phyloP scores from a whole-genome alignment of 257 asterid genomes.

The Nicotiana paniculata region DNA sequence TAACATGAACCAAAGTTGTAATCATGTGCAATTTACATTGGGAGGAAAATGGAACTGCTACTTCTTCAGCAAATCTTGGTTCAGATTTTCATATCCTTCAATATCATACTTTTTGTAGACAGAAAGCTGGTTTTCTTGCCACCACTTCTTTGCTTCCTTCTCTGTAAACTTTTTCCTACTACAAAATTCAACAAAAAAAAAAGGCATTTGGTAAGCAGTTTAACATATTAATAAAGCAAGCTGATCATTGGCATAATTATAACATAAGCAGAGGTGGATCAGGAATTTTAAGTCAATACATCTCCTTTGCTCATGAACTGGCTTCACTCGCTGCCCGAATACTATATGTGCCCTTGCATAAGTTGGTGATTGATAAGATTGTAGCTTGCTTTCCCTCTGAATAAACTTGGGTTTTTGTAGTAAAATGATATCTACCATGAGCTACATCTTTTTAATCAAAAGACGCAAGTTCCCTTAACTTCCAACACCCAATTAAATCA shows the following conservation, averaged over 20 bases:
- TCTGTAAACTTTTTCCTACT: constrained; percentile 39
- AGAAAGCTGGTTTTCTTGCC: constrained; percentile 40
- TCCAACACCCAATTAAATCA: neutral
- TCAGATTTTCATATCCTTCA: constrained; percentile 20
- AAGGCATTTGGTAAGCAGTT: neutral
- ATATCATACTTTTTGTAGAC: constrained; percentile 30
- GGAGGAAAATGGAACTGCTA: neutral
- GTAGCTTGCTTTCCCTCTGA: neutral
- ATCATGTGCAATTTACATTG: neutral
- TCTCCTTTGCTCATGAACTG: neutral
- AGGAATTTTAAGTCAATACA: neutral
- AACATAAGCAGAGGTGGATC: neutral
- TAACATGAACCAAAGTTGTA: neutral
- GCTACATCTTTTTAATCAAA: too few relatives aligned
- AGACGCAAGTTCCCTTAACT: neutral
- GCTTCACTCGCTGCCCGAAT: neutral
- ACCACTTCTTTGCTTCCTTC: constrained; percentile 43
- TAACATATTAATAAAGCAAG: neutral
- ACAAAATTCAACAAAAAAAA: constrained; percentile 13
- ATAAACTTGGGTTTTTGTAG: too few relatives aligned
- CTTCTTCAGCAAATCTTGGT: neutral
- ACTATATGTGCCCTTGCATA: neutral
- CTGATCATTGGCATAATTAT: neutral
- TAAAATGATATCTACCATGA: too few relatives aligned
- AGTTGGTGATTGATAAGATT: neutral